Base-by-base conservation (phyloP, 371 early-diverging fungal genomes). In the Rhizopus stolonifer region DNA sequence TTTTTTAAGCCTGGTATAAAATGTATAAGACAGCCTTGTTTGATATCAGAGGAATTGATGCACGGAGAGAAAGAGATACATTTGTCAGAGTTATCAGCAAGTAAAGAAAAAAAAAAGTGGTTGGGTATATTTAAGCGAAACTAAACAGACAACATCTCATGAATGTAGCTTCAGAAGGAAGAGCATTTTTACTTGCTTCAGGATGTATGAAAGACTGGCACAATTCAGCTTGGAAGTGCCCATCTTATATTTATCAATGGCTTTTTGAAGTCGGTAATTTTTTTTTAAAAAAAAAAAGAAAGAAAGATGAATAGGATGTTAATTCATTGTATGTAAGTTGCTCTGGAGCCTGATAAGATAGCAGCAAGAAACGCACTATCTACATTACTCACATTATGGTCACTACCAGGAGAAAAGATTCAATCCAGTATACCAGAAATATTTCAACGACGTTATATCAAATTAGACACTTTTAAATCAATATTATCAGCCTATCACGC, bases 241-340 rank as follows among this genome's bases (percentile, higher is more conserved):
- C 77, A 1, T 55, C 55, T 34, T 52, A 58, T 32, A 15, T 76
- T 1, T 76, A 76, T 48, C 69, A 70, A 42, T 76, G 72, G 70
- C 33, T 76, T 13, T 70, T 67, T 40, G 60, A 68, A 52, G 61
- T 71, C 10, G 74, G 74, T 74, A 58, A 36, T 1, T 38, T n/a
- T n/a, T n/a, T n/a, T n/a, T 19, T 7, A n/a, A 18, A 24, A 23
- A 25, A 45, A 15, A 25, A n/a, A 21, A 23, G 21, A 4, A 13
- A 18, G 32, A 7, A 32, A 32, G 10, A 42, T 6, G 21, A 21
- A 32, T 18, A 21, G 22, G 15, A 33, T 13, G 5, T 39, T 17
- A 1, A 26, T 2, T 22, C 33, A 7, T 14, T 19, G 10, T 15
- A 31, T 54, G 7, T 10, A 29, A 65, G 70, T 70, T 26, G 72